Evolutionary conservation across 1,139 yeast genomes (phyloP), one percentile per base, ranked within the genome.

Genomic region (Yamadazyma triangularis): DNA sequence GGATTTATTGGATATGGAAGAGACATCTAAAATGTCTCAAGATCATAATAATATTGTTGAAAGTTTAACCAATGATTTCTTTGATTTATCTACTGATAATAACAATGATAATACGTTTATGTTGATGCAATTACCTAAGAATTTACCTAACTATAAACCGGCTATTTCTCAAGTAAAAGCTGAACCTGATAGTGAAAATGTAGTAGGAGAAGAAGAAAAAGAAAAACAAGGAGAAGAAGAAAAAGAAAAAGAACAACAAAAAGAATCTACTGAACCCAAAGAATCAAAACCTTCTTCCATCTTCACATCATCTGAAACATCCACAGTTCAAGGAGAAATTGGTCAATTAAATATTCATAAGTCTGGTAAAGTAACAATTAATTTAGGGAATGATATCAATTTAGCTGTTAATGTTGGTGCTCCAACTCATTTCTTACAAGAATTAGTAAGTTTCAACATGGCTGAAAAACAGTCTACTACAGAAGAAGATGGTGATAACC

Each of bases 351-450:
- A 89, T 37, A 66, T 84, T 31, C 96, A 87, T 53, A 73, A 78
- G 47, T 84, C 95, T 1, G 96, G 96, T 5, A 83, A 74, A 49
- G 59, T 87, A 24, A 70, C 91, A 9, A 73, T 88, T 55, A 73
- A 76, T 38, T 63, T 88, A 33, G 96, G 95, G 8, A 73, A 79
- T 34, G 64, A 60, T 32, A 73, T 78, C 23, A 64, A 70, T 11
- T 70, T 88, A 70, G 83, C 80, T 38, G 77, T 87, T 8, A 66
- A 79, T 5, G 72, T 75, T 47, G 96, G 96, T n/a, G 77, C 83
- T 2, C 73, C 78, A 9, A 60, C 83, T 9, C 70, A 73, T n/a
- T 81, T 86, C 45, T 57, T 83, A 27, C 96, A 88, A 51, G 91
- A 86, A 42, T 64, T 86, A 15, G 78, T 82, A 7, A 63, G 77